These are phyloP conservation scores for Penicillium subrubescens DNA, from an alignment of 495 filamentous ascomycete genomes.

Conservation along the genomic window DNA sequence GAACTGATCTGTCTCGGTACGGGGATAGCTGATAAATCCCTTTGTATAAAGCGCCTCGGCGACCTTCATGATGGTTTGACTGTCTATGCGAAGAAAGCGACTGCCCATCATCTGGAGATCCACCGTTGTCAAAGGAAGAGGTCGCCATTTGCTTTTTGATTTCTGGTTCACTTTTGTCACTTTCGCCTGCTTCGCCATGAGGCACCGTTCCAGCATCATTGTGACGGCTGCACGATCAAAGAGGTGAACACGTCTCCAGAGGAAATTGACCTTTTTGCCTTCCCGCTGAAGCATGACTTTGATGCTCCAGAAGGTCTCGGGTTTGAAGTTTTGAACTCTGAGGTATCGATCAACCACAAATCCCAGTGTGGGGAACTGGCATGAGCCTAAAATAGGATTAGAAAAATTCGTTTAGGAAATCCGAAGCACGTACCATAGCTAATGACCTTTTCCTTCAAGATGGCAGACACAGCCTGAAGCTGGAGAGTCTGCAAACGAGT, in stretches of 20 bases:
- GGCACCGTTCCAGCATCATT: conserved; percentile 82
- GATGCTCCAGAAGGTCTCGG: conserved; percentile 91
- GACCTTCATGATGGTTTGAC: conserved; percentile 82
- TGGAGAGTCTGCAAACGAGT: conserved; percentile 84
- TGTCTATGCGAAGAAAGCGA: conserved; percentile 79
- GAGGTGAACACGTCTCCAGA: conserved; percentile 78
- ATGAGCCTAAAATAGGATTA: conserved; percentile 67
- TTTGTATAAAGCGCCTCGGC: conserved; percentile 86
- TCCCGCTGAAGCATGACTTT: conserved; percentile 79
- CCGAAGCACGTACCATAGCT: conserved; percentile 71
- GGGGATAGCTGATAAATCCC: conserved; percentile 93
- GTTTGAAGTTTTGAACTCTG: conserved; percentile 87
- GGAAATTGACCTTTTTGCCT: conserved; percentile 78
- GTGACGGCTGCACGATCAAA: conserved; percentile 85
- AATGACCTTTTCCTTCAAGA: conserved; percentile 63
- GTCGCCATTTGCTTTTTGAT: conserved; percentile 92
- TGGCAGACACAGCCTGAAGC: conserved; percentile 65
- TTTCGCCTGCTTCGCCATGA: conserved; percentile 73
- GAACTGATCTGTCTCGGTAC: conserved; percentile 97
- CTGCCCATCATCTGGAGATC: conserved; percentile 97
- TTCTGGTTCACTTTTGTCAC: conserved; percentile 85
- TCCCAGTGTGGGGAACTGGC: conserved; percentile 94
- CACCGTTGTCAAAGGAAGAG: conserved; percentile 92
- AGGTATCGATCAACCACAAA: conserved; percentile 98
- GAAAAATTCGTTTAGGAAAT: not conserved